phyloP scores from a whole-genome alignment of 116 monocot species.

The Papilionanthe hybrid region DNA sequence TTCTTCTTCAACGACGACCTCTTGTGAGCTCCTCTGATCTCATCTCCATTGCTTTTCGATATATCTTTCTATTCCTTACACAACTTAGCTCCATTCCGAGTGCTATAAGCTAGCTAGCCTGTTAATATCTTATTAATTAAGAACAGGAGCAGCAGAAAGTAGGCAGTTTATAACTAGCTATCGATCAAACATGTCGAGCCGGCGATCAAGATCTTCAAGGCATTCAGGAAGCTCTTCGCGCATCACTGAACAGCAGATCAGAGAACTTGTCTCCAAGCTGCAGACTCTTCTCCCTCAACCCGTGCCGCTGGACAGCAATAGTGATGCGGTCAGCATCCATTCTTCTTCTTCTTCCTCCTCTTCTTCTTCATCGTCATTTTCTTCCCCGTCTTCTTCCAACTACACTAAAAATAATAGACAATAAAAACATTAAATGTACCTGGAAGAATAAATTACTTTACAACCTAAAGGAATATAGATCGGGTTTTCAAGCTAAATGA shows the following conservation, averaged over 20 bases:
- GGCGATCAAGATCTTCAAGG: conserved; percentile 2
- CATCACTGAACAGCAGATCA: conserved; percentile 41
- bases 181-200: conserved; percentile 25
- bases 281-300: conserved; percentile 30
- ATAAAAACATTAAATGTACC: too few species aligned
- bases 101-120: background rate
- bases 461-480: too few species aligned
- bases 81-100: background rate
- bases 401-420: too few species aligned
- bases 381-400: background rate
- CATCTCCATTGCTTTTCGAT: too few species aligned
- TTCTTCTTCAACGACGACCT: too few species aligned
- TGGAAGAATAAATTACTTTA: too few species aligned
- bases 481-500: too few species aligned
- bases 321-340: conserved; percentile 14
- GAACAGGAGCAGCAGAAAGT: background rate
- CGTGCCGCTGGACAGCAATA: conserved; percentile 3
- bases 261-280: conserved; percentile 38
- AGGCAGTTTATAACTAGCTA: background rate
- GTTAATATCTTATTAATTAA: background rate
- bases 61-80: background rate
- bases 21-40: too few species aligned
- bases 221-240: background rate
- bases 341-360: background rate
- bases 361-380: background rate